phyloP scores from a whole-genome alignment of 352 stramenopile genomes.

The Globisporangium megalacanthum region DNA sequence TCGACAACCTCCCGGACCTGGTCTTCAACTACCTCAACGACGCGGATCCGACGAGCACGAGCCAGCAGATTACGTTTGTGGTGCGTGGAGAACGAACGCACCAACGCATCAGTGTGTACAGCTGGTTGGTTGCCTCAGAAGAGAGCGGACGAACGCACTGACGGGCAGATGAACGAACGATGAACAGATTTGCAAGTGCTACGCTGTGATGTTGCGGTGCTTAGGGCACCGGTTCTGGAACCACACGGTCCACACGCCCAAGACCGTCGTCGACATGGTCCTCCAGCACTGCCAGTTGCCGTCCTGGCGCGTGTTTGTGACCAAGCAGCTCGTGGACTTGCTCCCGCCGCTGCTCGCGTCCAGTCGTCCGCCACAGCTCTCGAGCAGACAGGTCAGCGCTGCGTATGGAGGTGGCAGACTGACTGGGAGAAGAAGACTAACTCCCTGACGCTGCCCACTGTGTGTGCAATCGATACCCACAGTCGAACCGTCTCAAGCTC shows the following conservation, averaged over 20 bases:
- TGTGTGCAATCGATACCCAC: background rate
- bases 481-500: conserved; percentile 46
- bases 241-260: conserved; percentile 62
- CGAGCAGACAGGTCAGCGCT: conserved; percentile 28
- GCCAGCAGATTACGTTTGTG: conserved; percentile 72
- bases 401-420: background rate
- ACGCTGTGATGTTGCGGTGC: conserved; percentile 62
- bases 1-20: conserved; percentile 82
- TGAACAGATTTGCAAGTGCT: conserved; percentile 77
- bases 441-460: conserved; percentile 7
- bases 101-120: background rate
- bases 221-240: conserved; percentile 82
- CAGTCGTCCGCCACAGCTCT: conserved; percentile 58
- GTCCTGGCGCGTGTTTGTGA: conserved; percentile 72
- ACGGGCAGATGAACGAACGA: background rate
- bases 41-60: conserved; percentile 50
- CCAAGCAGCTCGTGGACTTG: conserved; percentile 76
- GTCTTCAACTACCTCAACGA: conserved; percentile 84
- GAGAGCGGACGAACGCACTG: too few relatives aligned
- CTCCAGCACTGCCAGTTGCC: conserved; percentile 58
- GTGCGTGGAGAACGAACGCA: conserved; percentile 23
- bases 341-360: conserved; percentile 58
- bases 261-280: conserved; percentile 61
- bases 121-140: background rate
- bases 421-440: background rate